Percentiles rank a stretch among this genome's conserved stretches.
phyloP scores from a whole-genome alignment of 2,329 filamentous ascomycete genomes.

The Trichoderma sp. region DNA sequence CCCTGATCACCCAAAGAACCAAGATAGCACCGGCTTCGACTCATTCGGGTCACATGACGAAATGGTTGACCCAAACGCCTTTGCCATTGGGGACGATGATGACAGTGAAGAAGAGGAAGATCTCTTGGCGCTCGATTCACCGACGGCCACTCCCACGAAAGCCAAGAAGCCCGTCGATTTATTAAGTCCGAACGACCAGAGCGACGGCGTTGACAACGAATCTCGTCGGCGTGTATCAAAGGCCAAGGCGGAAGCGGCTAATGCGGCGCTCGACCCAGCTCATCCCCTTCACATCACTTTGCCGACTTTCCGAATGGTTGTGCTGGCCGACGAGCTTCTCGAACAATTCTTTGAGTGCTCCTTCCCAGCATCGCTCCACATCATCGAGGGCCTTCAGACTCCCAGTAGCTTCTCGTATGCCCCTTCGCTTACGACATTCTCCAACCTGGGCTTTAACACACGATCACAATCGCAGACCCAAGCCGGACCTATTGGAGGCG shows the following conservation, averaged over 20 bases:
- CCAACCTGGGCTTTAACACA: slow-evolving; percentile 62
- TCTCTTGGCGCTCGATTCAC: slow-evolving; percentile 58
- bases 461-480: slow-evolving; percentile 40
- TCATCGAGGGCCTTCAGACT: slow-evolving; percentile 62
- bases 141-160: slow-evolving; percentile 42
- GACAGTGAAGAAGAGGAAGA: slow-evolving; percentile 63
- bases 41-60: slow-evolving; percentile 20
- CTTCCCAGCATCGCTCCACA: slow-evolving; percentile 88
- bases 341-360: slow-evolving; percentile 98
- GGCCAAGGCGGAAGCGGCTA: slow-evolving; percentile 73
- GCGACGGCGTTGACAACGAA: slow-evolving; percentile 26
- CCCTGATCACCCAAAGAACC: slow-evolving; percentile 72
- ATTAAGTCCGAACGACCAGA: slow-evolving; percentile 29
- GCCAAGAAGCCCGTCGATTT: slow-evolving; percentile 44
- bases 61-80: slow-evolving; percentile 49
- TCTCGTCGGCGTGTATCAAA: slow-evolving; percentile 50
- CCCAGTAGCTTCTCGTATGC: slow-evolving; percentile 33
- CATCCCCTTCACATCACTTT: slow-evolving; percentile 94
- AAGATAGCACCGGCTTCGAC: slow-evolving; percentile 37
- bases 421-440: slow-evolving; percentile 81
- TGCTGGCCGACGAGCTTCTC: slow-evolving; percentile 90
- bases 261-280: slow-evolving; percentile 85
- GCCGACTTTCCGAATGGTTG: slow-evolving; percentile 97
- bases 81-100: slow-evolving; percentile 73
- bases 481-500: slow-evolving; percentile 46